phyloP scores from a whole-genome alignment of 306 rosid genomes.

The Malus sieversii region DNA sequence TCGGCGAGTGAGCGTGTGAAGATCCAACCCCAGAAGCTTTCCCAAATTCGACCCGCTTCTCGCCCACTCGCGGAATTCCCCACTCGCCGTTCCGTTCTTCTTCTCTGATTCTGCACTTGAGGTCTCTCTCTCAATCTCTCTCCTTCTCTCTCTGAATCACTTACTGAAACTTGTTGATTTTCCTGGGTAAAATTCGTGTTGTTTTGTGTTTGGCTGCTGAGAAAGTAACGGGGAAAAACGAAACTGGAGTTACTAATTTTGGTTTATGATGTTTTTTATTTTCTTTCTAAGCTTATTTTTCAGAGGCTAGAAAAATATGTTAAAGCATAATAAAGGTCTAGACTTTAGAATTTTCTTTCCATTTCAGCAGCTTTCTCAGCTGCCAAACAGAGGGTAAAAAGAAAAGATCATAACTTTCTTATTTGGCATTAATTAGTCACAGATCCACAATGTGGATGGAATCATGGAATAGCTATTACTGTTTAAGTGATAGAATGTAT shows the following conservation, averaged over 20 bases:
- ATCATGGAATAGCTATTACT: neutral
- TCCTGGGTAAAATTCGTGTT: neutral
- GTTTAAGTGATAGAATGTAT: neutral
- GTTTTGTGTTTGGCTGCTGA: neutral
- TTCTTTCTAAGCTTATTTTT: neutral
- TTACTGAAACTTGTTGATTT: neutral
- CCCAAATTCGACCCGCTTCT: neutral
- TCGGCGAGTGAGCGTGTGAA: neutral
- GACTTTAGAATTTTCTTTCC: neutral
- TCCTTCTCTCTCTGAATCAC: no score
- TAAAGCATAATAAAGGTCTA: neutral
- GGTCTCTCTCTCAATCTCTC: constrained; percentile 10
- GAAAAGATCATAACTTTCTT: neutral
- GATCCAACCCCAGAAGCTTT: constrained; percentile 13
- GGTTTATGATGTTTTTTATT: neutral
- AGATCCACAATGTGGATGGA: neutral
- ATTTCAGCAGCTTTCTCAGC: neutral
- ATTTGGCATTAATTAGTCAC: neutral
- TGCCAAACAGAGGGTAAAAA: neutral
- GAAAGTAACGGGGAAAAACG: neutral
- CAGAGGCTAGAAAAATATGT: neutral
- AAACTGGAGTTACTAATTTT: no score
- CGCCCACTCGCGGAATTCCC: constrained; percentile 38
- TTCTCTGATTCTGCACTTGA: constrained; percentile 21
- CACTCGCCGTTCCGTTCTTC: constrained; percentile 27